Evolutionary conservation across 1,284 basidiomycete species (phyloP), one percentile per base, ranked within the genome.

Genomic region (Tilletia indica): DNA sequence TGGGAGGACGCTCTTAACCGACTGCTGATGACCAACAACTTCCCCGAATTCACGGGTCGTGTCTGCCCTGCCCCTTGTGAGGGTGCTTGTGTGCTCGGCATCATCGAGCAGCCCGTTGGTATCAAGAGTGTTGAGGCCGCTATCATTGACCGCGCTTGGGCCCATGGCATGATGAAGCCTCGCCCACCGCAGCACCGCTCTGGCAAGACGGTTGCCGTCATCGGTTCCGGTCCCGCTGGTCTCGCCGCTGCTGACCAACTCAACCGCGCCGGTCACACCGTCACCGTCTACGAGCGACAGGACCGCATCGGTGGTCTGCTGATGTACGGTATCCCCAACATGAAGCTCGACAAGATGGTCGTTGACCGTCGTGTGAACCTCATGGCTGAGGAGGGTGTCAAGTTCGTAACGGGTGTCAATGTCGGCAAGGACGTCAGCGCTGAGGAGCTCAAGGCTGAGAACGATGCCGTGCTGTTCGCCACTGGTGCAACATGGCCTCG

Each of bases 51-150:
- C 74, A 81, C 76, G 67, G 81, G 81, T 72, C 81, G 81, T 70
- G 81, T 82, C 73, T 82, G 81, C 79, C 81, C 81, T 36, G 81
- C 81, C 72, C 81, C 81, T 39, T 82, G 81, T 72, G 81, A 82
- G 71, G 79, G 80, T 56, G 81, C 81, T 31, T 82, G 81, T 73
- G 79, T 81, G 36, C 74, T 82, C 38, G 81, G 81, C 70, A 80
- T 82, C 73, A 82, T 67, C 67, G 81, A 82, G 73, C 74, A 74
- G 70, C 80, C 81, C 70, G 81, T 82, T 70, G 81, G 81, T 68
- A 82, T 82, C 77, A 82, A 82, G 79, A 76, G 74, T 36, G 64
- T 82, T 72, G 81, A 82, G 75, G 74, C 74, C 69, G 81, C 81
- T 66, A 82, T 82, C 80, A 82, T 82, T 70, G 81, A 82, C 78